Base-by-base conservation (phyloP, 306 rosid species). In the Betula pendula region DNA sequence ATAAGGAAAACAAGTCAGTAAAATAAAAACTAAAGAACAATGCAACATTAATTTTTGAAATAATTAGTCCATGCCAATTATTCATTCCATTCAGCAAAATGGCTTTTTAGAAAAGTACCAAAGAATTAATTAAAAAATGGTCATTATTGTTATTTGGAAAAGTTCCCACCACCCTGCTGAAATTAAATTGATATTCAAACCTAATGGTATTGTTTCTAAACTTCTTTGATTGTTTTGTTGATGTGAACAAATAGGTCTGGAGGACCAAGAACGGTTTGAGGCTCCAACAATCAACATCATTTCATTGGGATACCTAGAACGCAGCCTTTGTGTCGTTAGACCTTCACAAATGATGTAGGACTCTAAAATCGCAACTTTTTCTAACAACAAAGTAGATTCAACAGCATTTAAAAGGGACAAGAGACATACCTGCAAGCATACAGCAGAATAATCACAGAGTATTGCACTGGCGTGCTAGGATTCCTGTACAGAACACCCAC, bases 401-500 rank as follows among this genome's bases (percentile, higher is more conserved):
- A 66, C 70, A 49, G 40, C n/a, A 77, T 22, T 60, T 35, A 66
- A 2, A 13, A 42, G 69, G 25, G 59, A 78, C 38, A 55, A 75
- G 71, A 49, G 69, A 2, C 17, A 63, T 55, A 92, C 97, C 95
- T 89, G 86, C 98, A 94, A 53, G 76, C 90, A 87, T 49, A 76
- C 79, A 94, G 88, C 4, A 94, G 75, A 76, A 85, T 19, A 52
- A 87, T 87, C 98, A n/a, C 97, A 94, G 29, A 87, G 38, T 59
- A 82, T 43, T 68, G 94, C 89, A 77, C 75, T 80, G 75, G 68
- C 91, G 92, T 87, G 79, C 77, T 88, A 52, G 94, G 75, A 63
- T 94, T 97, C 86, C 91, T 94, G 84, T 94, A 90, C 48, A 58
- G 59, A 81, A n/a, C n/a, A 94, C 69, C 98, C 98, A 94, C 35